A percentile compares a stretch with the other conserved stretches of the same genome.
Conservation (phyloP, 345 rosid species). For the Lepidium africanum region DNA sequence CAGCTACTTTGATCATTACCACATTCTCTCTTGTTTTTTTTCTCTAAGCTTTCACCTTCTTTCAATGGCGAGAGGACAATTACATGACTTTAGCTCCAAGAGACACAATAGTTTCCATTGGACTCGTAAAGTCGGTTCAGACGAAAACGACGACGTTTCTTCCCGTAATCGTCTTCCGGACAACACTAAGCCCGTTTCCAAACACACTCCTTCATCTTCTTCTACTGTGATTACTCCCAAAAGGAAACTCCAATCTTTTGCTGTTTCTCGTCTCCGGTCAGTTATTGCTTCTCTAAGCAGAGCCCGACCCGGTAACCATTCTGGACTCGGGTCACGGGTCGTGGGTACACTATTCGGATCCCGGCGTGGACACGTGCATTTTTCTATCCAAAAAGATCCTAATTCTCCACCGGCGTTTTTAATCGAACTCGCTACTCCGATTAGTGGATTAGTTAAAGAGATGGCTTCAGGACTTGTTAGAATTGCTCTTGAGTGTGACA, state of each 20-base stretch:
- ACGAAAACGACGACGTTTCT: slow-evolving; percentile 41
- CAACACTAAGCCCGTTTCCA: slow-evolving; percentile 11
- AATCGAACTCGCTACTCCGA: slow-evolving; percentile 87
- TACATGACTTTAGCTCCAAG: slow-evolving; percentile 59
- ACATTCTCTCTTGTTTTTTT: neutral
- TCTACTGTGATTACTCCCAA: slow-evolving; percentile 30
- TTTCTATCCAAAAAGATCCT: slow-evolving; percentile 84
- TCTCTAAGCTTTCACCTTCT: neutral
- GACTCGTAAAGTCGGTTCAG: slow-evolving; percentile 67
- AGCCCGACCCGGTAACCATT: slow-evolving; percentile 35
- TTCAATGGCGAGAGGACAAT: slow-evolving; percentile 41
- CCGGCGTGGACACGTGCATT: slow-evolving; percentile 88
- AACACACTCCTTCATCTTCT: slow-evolving; percentile 15
- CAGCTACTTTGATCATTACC: slow-evolving; percentile 9
- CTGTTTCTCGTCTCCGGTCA: slow-evolving; percentile 72
- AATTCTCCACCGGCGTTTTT: slow-evolving; percentile 70
- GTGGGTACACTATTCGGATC: slow-evolving; percentile 89
- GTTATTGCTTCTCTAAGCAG: slow-evolving; percentile 52
- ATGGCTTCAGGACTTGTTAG: slow-evolving; percentile 98
- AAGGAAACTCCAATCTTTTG: slow-evolving; percentile 64
- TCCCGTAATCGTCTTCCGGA: slow-evolving; percentile 2
- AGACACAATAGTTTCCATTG: slow-evolving; percentile 64
- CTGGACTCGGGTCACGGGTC: slow-evolving; percentile 52
- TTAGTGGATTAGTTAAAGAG: slow-evolving; percentile 74
- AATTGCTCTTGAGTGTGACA: slow-evolving; percentile 90